Base-by-base conservation (phyloP, 352 stramenopile species). In the Discostella stelligera region DNA sequence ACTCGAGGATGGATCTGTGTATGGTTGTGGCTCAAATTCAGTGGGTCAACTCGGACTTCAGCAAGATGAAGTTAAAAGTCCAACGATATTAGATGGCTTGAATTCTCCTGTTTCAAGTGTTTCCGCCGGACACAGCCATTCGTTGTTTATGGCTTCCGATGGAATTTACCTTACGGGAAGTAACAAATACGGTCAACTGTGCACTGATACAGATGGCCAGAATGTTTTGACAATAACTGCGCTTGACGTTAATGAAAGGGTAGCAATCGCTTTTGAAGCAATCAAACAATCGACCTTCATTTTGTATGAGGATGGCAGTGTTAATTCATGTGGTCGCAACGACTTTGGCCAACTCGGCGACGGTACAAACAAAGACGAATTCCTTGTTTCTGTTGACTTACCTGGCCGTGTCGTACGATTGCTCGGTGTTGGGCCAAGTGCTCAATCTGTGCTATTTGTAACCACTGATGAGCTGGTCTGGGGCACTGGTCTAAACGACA, bases 121-220 rank as follows among this genome's bases (percentile, higher is more conserved):
- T 32, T 84, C 77, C 21, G 69, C 77, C 21, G 77, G 77, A 16
- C 32, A 74, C 18, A 59, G 48, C 48, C 71, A 80, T 54, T 84
- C 77, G 2, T 56, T 84, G 23, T 74, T 84, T 5, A 66, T 71
- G 13, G 61, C 64, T 27, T 32, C 21, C n/a, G 53, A 74, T 77
- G 71, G 60, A 21, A 66, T 84, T 60, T 80, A 80, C 56, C 54
- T 77, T 0, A 74, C 77, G 0, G 78, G 78, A 46, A 71, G 70
- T 41, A 85, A 85, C 58, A 37, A 55, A 30, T 79, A 71, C 52
- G 54, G 61, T 44, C 74, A 82, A 64, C 23, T 82, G 11, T 82
- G 74, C 39, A 41, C 27, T n/a, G 69, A 79, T 66, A 73, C 55
- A n/a, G 37, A 27, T 37, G 62, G 41, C 10, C 32, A 71, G 25